phyloP scores from a whole-genome alignment of 306 rosid species.

The Cercis canadensis region DNA sequence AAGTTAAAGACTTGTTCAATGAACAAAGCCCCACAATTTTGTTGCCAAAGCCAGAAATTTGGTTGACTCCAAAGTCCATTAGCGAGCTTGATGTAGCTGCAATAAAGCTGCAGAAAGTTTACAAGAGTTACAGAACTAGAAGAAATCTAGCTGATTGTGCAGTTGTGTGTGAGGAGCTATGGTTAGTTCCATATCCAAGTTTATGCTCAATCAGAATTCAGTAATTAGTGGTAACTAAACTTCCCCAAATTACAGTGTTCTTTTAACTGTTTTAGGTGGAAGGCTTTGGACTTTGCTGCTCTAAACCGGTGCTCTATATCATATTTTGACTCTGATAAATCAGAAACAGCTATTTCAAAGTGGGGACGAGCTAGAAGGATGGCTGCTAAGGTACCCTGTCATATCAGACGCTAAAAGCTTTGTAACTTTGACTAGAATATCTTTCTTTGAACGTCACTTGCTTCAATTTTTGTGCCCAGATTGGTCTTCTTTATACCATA shows the following conservation, averaged over 20 bases:
- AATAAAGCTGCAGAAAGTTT: slow-evolving; percentile 55
- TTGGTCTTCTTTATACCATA: slow-evolving; percentile 20
- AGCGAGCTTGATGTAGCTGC: slow-evolving; percentile 63
- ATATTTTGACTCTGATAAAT: slow-evolving; percentile 58
- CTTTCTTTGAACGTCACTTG: slow-evolving; percentile 17
- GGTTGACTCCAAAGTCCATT: slow-evolving; percentile 11
- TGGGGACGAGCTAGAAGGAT: slow-evolving; percentile 81
- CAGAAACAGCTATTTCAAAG: slow-evolving; percentile 73
- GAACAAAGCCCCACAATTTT: slow-evolving; percentile 24
- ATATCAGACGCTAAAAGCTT: slow-evolving; percentile 10
- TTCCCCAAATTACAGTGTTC: not conserved
- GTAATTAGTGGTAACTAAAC: not conserved
- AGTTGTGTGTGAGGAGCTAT: slow-evolving; percentile 58
- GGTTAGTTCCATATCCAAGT: slow-evolving; percentile 38
- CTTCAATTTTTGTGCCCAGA: slow-evolving; percentile 21
- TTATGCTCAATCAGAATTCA: not conserved
- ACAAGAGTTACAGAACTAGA: slow-evolving; percentile 57
- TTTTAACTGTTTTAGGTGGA: slow-evolving; percentile 66
- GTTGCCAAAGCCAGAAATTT: slow-evolving; percentile 8
- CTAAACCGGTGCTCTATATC: slow-evolving; percentile 59
- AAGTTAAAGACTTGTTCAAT: slow-evolving; percentile 26
- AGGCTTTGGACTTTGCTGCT: slow-evolving; percentile 72
- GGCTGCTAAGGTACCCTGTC: slow-evolving; percentile 78
- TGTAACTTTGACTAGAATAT: slow-evolving; percentile 18
- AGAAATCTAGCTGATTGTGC: slow-evolving; percentile 65